phyloP scores from a whole-genome alignment of 306 rosid genomes.

The Hippophae rhamnoides region DNA sequence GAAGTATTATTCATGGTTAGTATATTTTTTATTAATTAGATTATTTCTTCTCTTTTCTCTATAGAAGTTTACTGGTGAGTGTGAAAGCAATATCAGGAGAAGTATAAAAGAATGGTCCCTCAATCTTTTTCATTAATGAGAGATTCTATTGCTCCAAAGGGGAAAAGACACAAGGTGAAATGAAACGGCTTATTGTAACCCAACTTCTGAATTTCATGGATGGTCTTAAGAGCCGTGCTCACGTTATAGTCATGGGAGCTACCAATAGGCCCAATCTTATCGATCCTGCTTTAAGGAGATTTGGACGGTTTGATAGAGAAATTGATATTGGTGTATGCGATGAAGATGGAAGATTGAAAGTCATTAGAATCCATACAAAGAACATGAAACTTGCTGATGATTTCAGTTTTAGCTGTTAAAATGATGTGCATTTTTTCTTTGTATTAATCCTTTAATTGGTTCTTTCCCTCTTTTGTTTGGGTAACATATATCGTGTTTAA shows the following conservation, averaged over 20 bases:
- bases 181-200: conserved; percentile 57
- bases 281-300: conserved; percentile 59
- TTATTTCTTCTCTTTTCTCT: no score
- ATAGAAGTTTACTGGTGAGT: conserved; percentile 64
- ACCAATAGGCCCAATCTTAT: conserved; percentile 59
- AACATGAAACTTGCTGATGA: conserved; percentile 63
- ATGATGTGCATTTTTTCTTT: no score
- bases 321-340: conserved; percentile 62
- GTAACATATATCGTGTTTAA: no score
- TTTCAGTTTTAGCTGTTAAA: conserved; percentile 16
- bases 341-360: conserved; percentile 65
- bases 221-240: conserved; percentile 57
- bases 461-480: no score
- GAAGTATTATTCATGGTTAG: no score
- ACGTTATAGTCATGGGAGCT: conserved; percentile 54
- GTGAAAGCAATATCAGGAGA: conserved; percentile 65
- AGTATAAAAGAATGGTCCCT: conserved; percentile 66
- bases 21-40: no score
- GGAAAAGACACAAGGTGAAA: conserved; percentile 68
- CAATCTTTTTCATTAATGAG: conserved; percentile 62
- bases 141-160: conserved; percentile 71
- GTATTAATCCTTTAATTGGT: no score
- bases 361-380: conserved; percentile 57
- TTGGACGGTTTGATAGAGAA: conserved; percentile 60
- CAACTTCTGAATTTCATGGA: conserved; percentile 71